Conservation (phyloP, 2,329 filamentous ascomycete species). For the Mycogone perniciosa region DNA sequence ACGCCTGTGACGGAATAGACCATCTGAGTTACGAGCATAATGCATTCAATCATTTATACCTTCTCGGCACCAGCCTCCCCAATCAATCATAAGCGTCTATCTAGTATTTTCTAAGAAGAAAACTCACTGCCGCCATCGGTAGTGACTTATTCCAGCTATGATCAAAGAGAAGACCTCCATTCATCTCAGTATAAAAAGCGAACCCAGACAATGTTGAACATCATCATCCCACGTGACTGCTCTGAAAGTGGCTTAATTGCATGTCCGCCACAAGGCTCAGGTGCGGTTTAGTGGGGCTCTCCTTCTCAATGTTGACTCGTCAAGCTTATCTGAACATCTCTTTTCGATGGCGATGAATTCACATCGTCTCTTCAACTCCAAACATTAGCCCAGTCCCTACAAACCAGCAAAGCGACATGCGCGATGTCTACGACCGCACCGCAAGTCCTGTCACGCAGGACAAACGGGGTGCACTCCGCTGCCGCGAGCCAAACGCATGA, state of each 20-base stretch:
- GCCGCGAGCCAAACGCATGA: conserved; percentile 22
- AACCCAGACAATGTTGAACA: too few relatives aligned
- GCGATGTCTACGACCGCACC: conserved; percentile 31
- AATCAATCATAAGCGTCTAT: too few relatives aligned
- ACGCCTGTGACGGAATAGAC: too few relatives aligned
- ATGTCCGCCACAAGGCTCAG: conserved; percentile 18
- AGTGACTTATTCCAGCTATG: too few relatives aligned
- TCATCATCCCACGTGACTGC: background rate
- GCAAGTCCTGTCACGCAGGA: conserved; percentile 31
- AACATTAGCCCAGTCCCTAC: too few relatives aligned
- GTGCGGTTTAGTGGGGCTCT: conserved; percentile 19
- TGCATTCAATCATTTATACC: background rate
- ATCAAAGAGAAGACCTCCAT: too few relatives aligned
- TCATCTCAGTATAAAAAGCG: too few relatives aligned
- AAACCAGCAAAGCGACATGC: conserved; percentile 21
- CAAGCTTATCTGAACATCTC: conserved; percentile 15
- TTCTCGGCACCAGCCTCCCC: too few relatives aligned
- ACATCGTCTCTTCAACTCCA: background rate
- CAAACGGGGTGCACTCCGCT: conserved; percentile 25
- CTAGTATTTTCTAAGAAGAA: too few relatives aligned
- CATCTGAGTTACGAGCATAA: background rate
- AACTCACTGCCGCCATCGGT: too few relatives aligned
- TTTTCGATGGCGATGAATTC: background rate
- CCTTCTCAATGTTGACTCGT: conserved; percentile 21
- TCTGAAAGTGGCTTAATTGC: conserved; percentile 18